phyloP scores from a whole-genome alignment of 805 yeast genomes.

The Candida quercuum region DNA sequence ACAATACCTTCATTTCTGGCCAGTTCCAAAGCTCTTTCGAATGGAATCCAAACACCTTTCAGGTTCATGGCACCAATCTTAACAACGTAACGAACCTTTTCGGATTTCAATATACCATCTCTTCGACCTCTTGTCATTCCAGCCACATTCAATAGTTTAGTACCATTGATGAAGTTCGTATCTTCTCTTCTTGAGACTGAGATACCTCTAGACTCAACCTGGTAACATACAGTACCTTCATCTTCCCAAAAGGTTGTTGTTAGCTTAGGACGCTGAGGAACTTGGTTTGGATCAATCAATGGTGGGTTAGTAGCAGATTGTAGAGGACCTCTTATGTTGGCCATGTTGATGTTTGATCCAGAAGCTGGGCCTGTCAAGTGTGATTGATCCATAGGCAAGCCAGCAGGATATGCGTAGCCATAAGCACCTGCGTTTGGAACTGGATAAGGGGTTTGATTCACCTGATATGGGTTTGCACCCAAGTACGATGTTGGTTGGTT shows the following conservation, averaged over 20 bases:
- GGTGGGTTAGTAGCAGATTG: slow-evolving; percentile 16
- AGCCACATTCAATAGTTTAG: slow-evolving; percentile 62
- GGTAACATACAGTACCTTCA: slow-evolving; percentile 66
- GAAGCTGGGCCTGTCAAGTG: slow-evolving; percentile 2
- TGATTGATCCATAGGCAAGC: neutral
- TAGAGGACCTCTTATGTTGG: slow-evolving; percentile 11
- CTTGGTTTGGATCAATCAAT: slow-evolving; percentile 21
- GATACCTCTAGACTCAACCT: slow-evolving; percentile 65
- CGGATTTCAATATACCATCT: slow-evolving; percentile 64
- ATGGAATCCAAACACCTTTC: slow-evolving; percentile 75
- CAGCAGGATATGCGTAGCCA: slow-evolving; percentile 10
- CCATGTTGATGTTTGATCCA: slow-evolving; percentile 11
- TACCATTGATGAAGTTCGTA: slow-evolving; percentile 69
- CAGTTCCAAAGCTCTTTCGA: slow-evolving; percentile 63
- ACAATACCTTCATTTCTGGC: slow-evolving; percentile 65
- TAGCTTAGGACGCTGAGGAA: slow-evolving; percentile 48
- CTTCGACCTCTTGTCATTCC: slow-evolving; percentile 71
- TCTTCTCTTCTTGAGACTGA: slow-evolving; percentile 66
- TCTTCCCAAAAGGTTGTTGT: slow-evolving; percentile 78
- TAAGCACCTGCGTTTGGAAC: slow-evolving; percentile 6
- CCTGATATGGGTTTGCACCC: neutral
- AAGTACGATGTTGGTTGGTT: neutral
- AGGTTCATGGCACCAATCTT: slow-evolving; percentile 73
- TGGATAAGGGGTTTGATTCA: neutral
- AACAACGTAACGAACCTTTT: slow-evolving; percentile 63